Percentiles rank a stretch among this genome's conserved stretches.
Conservation (phyloP, 2,329 filamentous ascomycete genomes). For the Tolypocladium guangdongense region DNA sequence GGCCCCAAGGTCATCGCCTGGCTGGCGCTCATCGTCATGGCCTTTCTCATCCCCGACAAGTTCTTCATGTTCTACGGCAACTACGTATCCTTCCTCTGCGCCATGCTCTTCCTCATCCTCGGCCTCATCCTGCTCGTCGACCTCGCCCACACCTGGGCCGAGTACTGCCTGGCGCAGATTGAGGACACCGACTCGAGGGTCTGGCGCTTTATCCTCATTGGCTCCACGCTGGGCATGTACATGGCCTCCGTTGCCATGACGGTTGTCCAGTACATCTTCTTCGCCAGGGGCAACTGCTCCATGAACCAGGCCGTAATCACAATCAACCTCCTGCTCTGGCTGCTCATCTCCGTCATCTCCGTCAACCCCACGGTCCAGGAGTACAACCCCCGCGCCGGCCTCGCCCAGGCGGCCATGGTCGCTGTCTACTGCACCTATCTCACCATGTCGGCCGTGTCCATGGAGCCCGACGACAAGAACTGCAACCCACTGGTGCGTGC, state of each 20-base stretch:
- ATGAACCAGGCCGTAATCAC: conserved; percentile 98
- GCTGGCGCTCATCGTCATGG: conserved; percentile 76
- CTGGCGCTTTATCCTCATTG: conserved; percentile 82
- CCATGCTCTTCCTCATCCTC: conserved; percentile 87
- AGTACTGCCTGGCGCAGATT: conserved; percentile 89
- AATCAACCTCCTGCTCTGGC: conserved; percentile 77
- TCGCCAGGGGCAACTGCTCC: conserved; percentile 66
- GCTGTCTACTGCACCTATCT: conserved; percentile 97
- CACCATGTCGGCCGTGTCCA: conserved; percentile 94
- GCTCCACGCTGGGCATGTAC: conserved; percentile 91
- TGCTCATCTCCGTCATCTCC: conserved; percentile 72
- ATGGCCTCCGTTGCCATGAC: conserved; percentile 85
- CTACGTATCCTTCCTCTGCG: conserved; percentile 78
- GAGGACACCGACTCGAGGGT: conserved; percentile 74
- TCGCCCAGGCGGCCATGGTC: conserved; percentile 97
- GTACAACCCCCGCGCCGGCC: conserved; percentile 81
- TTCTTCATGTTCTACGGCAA: conserved; percentile 97
- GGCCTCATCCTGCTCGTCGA: conserved; percentile 90
- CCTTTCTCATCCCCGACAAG: conserved; percentile 87
- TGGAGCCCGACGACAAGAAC: conserved; percentile 88
- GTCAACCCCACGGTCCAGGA: conserved; percentile 87
- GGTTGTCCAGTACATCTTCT: conserved; percentile 94
- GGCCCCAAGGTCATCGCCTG: conserved; percentile 89
- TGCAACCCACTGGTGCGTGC: conserved; percentile 89
- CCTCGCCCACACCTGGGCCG: conserved; percentile 91